Evolutionary conservation across 2,329 filamentous ascomycete genomes (phyloP).

Genomic region (Pseudogymnoascus sp.): DNA sequence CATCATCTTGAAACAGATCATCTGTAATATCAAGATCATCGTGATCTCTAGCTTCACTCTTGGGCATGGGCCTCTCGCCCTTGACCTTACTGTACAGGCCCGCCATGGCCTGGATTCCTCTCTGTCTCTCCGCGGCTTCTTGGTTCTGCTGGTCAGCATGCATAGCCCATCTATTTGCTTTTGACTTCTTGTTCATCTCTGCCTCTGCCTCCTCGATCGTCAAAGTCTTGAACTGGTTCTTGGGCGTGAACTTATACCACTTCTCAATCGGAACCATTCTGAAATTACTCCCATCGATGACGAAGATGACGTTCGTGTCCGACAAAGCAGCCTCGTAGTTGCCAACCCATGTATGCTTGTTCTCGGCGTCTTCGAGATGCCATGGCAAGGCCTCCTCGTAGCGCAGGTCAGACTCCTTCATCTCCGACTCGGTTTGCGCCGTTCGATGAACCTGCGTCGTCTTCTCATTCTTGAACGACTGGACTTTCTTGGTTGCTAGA

Average conservation of each 20-base stretch:
- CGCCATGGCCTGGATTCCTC: conserved; percentile 44
- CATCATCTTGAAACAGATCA: conserved; percentile 78
- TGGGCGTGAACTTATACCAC: conserved; percentile 82
- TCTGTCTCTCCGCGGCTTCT: conserved; percentile 47
- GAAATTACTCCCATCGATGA: conserved; percentile 62
- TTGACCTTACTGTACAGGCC: conserved; percentile 47
- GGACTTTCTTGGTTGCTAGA: conserved; percentile 28
- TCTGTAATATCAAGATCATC: conserved; percentile 61
- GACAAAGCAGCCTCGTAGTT: conserved; percentile 85
- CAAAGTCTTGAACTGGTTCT: conserved; percentile 70
- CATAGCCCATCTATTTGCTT: conserved; percentile 75
- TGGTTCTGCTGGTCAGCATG: conserved; percentile 52
- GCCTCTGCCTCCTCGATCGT: conserved; percentile 80
- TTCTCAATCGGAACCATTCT: conserved; percentile 89
- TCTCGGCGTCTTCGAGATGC: conserved; percentile 94
- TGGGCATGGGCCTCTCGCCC: conserved; percentile 55
- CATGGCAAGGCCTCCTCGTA: conserved; percentile 95
- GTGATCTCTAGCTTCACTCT: conserved; percentile 60
- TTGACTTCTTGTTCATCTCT: conserved; percentile 69
- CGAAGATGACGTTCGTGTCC: conserved; percentile 71
- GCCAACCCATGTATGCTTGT: conserved; percentile 89
- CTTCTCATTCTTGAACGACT: conserved; percentile 73
- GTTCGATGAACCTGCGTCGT: conserved; percentile 77
- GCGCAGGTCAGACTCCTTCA: conserved; percentile 62
- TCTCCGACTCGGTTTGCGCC: conserved; percentile 62